Percentiles rank a stretch among this genome's conserved stretches.
Conservation (phyloP, 2,329 filamentous ascomycete genomes). For the Colletotrichum tabaci region DNA sequence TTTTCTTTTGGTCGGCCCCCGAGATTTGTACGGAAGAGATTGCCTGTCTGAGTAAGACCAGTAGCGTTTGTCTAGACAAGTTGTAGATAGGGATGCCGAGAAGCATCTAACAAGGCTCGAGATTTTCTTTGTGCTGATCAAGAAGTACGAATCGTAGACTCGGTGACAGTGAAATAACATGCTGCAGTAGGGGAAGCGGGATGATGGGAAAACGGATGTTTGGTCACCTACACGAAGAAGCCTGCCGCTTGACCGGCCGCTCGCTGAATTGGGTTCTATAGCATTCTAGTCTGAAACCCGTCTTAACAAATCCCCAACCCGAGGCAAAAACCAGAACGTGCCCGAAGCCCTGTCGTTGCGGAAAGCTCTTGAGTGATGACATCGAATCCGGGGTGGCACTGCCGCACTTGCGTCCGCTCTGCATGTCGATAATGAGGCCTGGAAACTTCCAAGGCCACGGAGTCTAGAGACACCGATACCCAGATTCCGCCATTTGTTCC, state of each 20-base stretch:
- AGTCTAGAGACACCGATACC: background rate
- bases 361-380: background rate
- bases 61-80: slow-evolving; percentile 19
- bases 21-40: slow-evolving; percentile 17
- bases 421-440: background rate
- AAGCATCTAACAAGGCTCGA: slow-evolving; percentile 16
- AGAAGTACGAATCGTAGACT: background rate
- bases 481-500: background rate
- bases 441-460: background rate
- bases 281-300: slow-evolving; percentile 16
- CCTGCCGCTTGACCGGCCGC: background rate
- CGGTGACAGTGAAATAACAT: background rate
- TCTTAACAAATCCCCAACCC: background rate
- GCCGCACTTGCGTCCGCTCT: background rate
- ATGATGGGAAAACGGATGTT: too few relatives aligned
- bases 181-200: background rate
- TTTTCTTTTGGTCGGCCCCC: slow-evolving; percentile 23
- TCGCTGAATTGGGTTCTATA: background rate
- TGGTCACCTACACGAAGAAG: background rate
- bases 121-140: slow-evolving; percentile 28
- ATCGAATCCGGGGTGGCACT: background rate
- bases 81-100: slow-evolving; percentile 13
- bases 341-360: background rate
- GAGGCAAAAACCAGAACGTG: background rate
- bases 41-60: slow-evolving; percentile 26